Base-by-base conservation (phyloP, 805 yeast genomes). In the Suhomyces canberraensis region DNA sequence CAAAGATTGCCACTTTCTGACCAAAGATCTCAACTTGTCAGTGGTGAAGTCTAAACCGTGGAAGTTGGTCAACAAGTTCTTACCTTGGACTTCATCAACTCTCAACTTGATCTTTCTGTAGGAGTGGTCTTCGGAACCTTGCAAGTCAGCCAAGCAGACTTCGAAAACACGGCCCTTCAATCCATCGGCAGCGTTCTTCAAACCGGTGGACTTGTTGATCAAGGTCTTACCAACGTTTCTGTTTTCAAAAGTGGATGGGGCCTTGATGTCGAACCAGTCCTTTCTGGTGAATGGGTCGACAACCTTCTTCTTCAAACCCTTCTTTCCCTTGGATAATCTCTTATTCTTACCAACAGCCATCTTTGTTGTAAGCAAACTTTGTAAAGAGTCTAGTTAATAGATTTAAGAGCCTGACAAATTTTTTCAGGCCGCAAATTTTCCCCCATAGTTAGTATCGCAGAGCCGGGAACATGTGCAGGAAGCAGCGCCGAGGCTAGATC, bases 231-330 rank as follows among this genome's bases (percentile, higher is more conserved):
- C 98, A 68, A 89, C 97, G 64, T 86, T 86, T 78, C 97, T 90
- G 85, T 87, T 87, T 76, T 90, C 97, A 65, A 91, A 91, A 62
- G 96, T 89, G 64, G 97, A 83, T 67, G 98, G 98, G 57, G 98
- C 98, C 80, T 90, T 90, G 78, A 90, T 87, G 74, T 86, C 95
- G 73, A 78, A 90, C 98, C 98, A 91, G 64, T 91, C 98, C 78
- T 91, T 91, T 76, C 90, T 89, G 84, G 96, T 80, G 93, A 91
- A 91, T 68, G 98, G 98, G 81, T 91, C 98, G 60, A 89, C 95
- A 69, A 86, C 93, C 84, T 84, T 91, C 95, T 91, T 93, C 95
- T 93, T 91, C 74, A 89, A 77, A 67, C 98, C 97, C 78, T 93
- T 93, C 88, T 84, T 84, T 68, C 91, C 91, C 71, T 76, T 76